phyloP scores from a whole-genome alignment of 495 filamentous ascomycete genomes.

The Tuber brumale region DNA sequence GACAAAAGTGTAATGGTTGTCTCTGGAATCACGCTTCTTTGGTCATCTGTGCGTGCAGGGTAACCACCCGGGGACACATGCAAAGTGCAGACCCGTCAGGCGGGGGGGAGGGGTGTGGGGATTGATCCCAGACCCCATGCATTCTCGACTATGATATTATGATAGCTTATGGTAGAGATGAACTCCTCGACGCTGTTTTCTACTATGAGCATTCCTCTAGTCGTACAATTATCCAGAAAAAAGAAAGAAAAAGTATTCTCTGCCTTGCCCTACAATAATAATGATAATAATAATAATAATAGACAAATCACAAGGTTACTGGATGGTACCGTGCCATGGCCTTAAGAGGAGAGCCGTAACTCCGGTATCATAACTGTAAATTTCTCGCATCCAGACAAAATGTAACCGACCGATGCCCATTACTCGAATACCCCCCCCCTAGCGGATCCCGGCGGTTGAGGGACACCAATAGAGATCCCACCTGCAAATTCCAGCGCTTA shows the following conservation, averaged over 20 bases:
- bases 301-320: background rate
- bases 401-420: too few species aligned
- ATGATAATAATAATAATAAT: background rate
- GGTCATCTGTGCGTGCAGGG: slow-evolving; percentile 23
- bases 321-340: background rate
- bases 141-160: background rate
- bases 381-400: background rate
- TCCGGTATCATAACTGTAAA: background rate
- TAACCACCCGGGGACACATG: slow-evolving; percentile 19
- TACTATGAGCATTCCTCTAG: background rate
- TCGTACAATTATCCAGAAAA: too few species aligned
- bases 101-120: slow-evolving; percentile 11
- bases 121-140: slow-evolving; percentile 23
- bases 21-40: slow-evolving; percentile 16
- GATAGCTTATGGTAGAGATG: background rate
- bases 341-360: background rate
- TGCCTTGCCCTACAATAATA: background rate
- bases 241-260: too few species aligned
- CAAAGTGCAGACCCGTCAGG: slow-evolving; percentile 12
- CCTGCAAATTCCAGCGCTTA: background rate
- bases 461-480: background rate
- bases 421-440: background rate
- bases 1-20: slow-evolving; percentile 24
- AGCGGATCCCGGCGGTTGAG: background rate
- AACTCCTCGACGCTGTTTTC: background rate